Base-by-base conservation (phyloP, 352 stramenopile genomes). In the Globisporangium yorkense region DNA sequence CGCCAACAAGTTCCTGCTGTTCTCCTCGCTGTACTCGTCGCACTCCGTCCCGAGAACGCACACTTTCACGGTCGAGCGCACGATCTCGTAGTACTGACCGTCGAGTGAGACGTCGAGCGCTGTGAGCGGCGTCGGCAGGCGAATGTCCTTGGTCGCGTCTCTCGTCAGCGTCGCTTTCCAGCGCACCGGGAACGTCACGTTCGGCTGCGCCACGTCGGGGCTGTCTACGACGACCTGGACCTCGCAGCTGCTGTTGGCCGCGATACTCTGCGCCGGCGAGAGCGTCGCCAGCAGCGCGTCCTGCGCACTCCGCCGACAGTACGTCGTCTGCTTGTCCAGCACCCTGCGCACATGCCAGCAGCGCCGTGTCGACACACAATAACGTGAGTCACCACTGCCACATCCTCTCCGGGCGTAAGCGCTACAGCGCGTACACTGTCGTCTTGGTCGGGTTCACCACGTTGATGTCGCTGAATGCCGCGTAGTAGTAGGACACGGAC, bases 401-500 rank as follows among this genome's bases (percentile, higher is more conserved):
- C 2, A 21, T 46, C 16, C 2, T 7, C 40, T 10, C 24, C 24
- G 24, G 24, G 1, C 20, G 13, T 45, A 45, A 2, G n/a, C 40
- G 16, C 12, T 21, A 46, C 15, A 20, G 24, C 40, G 13, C 43
- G 59, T 54, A 66, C 60, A 51, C 35, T 20, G 24, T 44, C 10
- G 12, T 2, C 21, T 58, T 60, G 20, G 55, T 53, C 16, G 37
- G 18, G 21, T 15, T 57, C 24, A 33, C 61, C 40, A 84, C 63
- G 20, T 70, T 62, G 15, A 87, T 62, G 54, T 78, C 71, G 46
- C 58, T 60, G 44, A 77, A 83, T 10, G 69, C 56, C 29, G 80
- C 65, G 57, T 76, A 87, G 57, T 82, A 77, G 51, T 85, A 88
- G 52, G 70, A 52, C 45, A 80, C 35, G 5, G 59, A 55, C 33